These are phyloP conservation scores for Russula olivacea DNA, from an alignment of 768 basidiomycete genomes.

Conservation along the genomic window DNA sequence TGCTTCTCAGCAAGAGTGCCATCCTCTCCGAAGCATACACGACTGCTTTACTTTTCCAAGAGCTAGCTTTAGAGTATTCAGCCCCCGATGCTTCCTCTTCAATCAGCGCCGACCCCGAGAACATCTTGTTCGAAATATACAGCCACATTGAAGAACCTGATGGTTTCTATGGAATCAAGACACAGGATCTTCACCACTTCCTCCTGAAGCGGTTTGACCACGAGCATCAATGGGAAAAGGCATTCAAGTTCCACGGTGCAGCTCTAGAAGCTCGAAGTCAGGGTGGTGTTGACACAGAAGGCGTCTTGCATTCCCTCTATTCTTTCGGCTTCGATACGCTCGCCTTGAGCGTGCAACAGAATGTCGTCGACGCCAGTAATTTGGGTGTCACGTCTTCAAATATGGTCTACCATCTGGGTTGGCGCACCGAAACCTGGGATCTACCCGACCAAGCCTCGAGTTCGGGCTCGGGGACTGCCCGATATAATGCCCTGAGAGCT, in stretches of 20 bases:
- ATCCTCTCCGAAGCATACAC: slow-evolving; percentile 79
- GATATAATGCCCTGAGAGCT: slow-evolving; percentile 77
- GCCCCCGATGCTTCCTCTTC: slow-evolving; percentile 28
- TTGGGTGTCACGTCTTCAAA: slow-evolving; percentile 34
- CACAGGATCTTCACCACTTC: slow-evolving; percentile 68
- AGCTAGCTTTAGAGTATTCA: slow-evolving; percentile 58
- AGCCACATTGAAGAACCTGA: slow-evolving; percentile 96
- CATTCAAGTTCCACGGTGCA: slow-evolving; percentile 87
- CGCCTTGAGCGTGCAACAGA: slow-evolving; percentile 64
- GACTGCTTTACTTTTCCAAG: slow-evolving; percentile 84
- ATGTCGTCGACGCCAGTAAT: slow-evolving; percentile 34
- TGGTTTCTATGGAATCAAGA: slow-evolving; percentile 92
- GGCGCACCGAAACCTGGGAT: slow-evolving; percentile 96
- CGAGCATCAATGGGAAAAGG: slow-evolving; percentile 88
- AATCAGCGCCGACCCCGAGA: slow-evolving; percentile 43
- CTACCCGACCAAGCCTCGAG: slow-evolving; percentile 56
- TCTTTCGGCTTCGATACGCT: slow-evolving; percentile 86
- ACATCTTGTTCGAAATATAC: slow-evolving; percentile 87
- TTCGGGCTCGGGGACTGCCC: slow-evolving; percentile 45
- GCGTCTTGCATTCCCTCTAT: slow-evolving; percentile 75
- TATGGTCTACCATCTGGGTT: slow-evolving; percentile 76
- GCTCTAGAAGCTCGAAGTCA: slow-evolving; percentile 56
- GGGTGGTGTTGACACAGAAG: slow-evolving; percentile 44
- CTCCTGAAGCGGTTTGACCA: slow-evolving; percentile 85
- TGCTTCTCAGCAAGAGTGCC: slow-evolving; percentile 65